Evolutionary conservation across 2,329 filamentous ascomycete species (phyloP), one percentile per base, ranked within the genome.

Genomic region (Plectosphaerella plurivora): DNA sequence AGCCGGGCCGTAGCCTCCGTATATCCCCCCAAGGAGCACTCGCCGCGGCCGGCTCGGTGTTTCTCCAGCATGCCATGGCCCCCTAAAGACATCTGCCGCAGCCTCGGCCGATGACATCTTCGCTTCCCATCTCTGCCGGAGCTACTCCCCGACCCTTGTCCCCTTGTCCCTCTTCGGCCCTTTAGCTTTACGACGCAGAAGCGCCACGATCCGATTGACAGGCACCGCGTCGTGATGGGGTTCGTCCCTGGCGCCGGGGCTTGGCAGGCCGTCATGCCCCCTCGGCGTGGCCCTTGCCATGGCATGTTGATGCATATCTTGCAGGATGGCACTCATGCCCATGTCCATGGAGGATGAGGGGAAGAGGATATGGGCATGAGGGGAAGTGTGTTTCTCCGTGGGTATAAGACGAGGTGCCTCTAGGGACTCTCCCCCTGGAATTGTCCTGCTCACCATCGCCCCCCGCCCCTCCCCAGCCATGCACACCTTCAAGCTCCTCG

Each of bases 401-500:
- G 20, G 44, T 35, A 47, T 47, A 35, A 33, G 33, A 18, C 15
- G 45, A 47, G 16, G 25, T 18, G 7, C n/a, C 28, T 20, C 18
- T 10, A 10, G 18, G 16, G 25, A 42, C 16, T 7, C 5, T 15
- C 2, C 25, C 15, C n/a, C 15, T 24, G 24, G 6, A 15, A 3
- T 9, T n/a, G 15, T 45, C n/a, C 35, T 20, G 25, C 41, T 16
- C 25, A 28, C 35, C 35, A 20, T 15, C 33, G 45, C 4, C 11
- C 12, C 48, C 22, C 28, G 16, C 15, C 36, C 14, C n/a, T 42
- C 45, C 4, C 37, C 22, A 37, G 16, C 24, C 37, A 57, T 57
- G 56, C 56, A 55, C 47, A 28, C 52, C 49, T 36, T 47, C 52
- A 56, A 54, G 50, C 35, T 55, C 14, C 49, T 55, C 52, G 51